Evolutionary conservation across 495 filamentous ascomycete species (phyloP), one percentile per base, ranked within the genome.

Genomic region (Podospora didyma): DNA sequence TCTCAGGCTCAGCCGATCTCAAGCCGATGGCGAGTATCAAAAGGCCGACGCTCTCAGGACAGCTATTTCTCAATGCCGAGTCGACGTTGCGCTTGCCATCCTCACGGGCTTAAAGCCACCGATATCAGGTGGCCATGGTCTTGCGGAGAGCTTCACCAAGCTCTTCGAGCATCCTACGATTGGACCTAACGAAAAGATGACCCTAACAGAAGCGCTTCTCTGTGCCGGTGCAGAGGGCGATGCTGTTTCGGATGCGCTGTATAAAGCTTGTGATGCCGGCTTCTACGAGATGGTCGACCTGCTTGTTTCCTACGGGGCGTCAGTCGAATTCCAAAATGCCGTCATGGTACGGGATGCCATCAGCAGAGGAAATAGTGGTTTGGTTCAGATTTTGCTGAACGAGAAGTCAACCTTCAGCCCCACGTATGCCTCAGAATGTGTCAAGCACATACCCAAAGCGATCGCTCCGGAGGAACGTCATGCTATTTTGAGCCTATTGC

Each of bases 241-340:
- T 37, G 58, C 65, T 2, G 52, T 74, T 6, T 67, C 75, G 1
- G 52, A 65, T 19, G 74, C 76, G 0, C 57, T 80, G 9, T 46
- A 69, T 2, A 69, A 74, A 16, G 70, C 76, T 9, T 70, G 67
- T 55, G 53, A 61, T 2, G 60, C 68, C 22, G 68, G 70, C 35
- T 76, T 72, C 47, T 68, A 72, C 56, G 74, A 80, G 46, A 73
- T 80, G 75, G 68, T 74, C 11, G 63, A 65, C 42, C 59, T 80
- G n/a, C 58, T 80, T 16, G 58, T 78, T 10, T 65, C 65, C 11
- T 70, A 77, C 48, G 74, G 76, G 0, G 76, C 75, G 0, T 77
- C 77, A 0, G 58, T 80, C 19, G 77, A 79, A 54, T 76, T 69
- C 42, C 66, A 73, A 34, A 69, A 74, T 34, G 77, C 75, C 35